Percentiles rank a stretch among this genome's conserved stretches.
Evolutionary conservation across 2,329 filamentous ascomycete genomes (phyloP).

Genomic region (Fusarium dlaminii): DNA sequence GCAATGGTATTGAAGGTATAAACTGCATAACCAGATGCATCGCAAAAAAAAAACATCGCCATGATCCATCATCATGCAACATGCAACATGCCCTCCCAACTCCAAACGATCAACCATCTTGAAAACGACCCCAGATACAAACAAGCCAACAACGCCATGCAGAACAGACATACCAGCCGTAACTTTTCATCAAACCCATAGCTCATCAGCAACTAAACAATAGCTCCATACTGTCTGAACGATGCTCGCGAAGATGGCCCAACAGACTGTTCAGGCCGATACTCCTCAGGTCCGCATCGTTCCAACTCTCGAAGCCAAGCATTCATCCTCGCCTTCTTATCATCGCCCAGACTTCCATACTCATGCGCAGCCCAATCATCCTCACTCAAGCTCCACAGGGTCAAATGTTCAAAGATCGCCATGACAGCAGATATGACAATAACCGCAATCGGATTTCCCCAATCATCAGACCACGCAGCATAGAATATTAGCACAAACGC

Average conservation of each 20-base stretch:
- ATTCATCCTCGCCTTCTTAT: constrained; percentile 45
- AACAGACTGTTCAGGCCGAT: constrained; percentile 28
- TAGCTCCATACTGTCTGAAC: constrained; percentile 23
- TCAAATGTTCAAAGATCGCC: constrained; percentile 47
- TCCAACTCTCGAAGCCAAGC: constrained; percentile 46
- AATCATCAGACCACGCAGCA: constrained; percentile 45
- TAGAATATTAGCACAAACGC: constrained; percentile 49
- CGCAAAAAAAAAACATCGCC: neutral
- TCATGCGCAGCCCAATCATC: constrained; percentile 37
- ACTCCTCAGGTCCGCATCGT: constrained; percentile 11
- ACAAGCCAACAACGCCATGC: constrained; percentile 19
- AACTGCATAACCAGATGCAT: constrained; percentile 7
- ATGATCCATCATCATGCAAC: neutral
- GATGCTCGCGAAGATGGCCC: constrained; percentile 29
- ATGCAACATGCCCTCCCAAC: neutral
- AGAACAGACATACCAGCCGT: neutral
- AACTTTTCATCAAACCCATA: constrained; percentile 3
- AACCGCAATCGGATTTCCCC: constrained; percentile 42
- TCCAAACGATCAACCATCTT: constrained; percentile 3
- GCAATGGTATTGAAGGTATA: constrained; percentile 10
- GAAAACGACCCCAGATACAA: neutral
- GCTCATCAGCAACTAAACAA: constrained; percentile 3
- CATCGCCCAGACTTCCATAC: constrained; percentile 37
- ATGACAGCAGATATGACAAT: constrained; percentile 45
- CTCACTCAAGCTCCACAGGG: constrained; percentile 47